phyloP scores from a whole-genome alignment of 2,329 filamentous ascomycete species.

The Fusarium sp. region DNA sequence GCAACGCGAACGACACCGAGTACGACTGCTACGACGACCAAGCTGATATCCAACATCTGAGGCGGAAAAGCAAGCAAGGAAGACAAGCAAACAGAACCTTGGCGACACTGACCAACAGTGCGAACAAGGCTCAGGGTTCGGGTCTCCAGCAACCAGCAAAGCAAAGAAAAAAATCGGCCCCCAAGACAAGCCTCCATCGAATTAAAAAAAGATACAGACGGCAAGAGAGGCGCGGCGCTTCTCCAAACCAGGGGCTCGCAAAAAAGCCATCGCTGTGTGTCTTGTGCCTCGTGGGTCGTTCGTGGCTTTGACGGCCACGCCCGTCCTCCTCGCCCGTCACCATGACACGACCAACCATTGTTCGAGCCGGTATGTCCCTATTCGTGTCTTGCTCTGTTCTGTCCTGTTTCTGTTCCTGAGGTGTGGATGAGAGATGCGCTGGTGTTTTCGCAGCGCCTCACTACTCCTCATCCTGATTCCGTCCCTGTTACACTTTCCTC shows the following conservation, averaged over 20 bases:
- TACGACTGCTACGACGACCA: constrained; percentile 9
- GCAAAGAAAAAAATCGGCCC: constrained; percentile 17
- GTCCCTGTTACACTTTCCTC: constrained; percentile 23
- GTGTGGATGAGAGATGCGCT: constrained; percentile 9
- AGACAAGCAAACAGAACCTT: constrained; percentile 17
- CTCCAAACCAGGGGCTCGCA: constrained; percentile 32
- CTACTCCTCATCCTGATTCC: constrained; percentile 3
- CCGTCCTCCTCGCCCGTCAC: constrained; percentile 44
- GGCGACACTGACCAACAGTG: constrained; percentile 6
- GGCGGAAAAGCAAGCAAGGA: background rate
- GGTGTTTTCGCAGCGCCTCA: background rate
- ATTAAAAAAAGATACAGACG: constrained; percentile 14
- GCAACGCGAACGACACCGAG: constrained; percentile 21
- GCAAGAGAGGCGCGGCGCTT: constrained; percentile 18
- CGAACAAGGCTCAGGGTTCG: constrained; percentile 26
- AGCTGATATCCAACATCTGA: constrained; percentile 15
- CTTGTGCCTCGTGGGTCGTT: constrained; percentile 31
- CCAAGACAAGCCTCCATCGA: constrained; percentile 2
- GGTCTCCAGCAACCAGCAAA: constrained; percentile 11
- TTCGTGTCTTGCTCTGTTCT: constrained; percentile 14
- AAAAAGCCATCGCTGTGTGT: constrained; percentile 22
- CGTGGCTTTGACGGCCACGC: constrained; percentile 36
- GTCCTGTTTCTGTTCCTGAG: constrained; percentile 6
- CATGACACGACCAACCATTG: constrained; percentile 71
- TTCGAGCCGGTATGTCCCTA: constrained; percentile 68